Percentiles rank a stretch among this genome's conserved stretches.
These are phyloP conservation scores for Didymella exigua DNA, from an alignment of 2,329 filamentous ascomycete species.

Conservation along the genomic window DNA sequence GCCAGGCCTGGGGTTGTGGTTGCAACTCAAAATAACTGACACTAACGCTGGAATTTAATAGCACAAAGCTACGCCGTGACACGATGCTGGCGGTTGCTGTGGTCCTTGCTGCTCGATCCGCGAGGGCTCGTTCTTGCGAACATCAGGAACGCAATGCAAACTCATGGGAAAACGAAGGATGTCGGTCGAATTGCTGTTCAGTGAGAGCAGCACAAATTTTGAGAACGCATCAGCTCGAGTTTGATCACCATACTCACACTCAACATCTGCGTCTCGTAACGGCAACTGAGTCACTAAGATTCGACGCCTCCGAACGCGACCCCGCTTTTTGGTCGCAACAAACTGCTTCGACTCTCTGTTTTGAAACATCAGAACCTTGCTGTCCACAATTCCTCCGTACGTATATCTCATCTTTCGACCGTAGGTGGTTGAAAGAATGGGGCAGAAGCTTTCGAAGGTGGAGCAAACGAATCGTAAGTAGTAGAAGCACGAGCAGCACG, in stretches of 20 bases:
- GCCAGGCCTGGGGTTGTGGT: slow-evolving; percentile 6
- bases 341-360: neutral
- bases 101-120: neutral
- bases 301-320: neutral
- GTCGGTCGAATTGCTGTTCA: neutral
- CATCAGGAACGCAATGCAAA: neutral
- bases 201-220: neutral
- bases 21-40: slow-evolving; percentile 9
- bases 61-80: neutral
- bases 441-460: neutral
- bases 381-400: neutral
- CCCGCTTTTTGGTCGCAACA: neutral
- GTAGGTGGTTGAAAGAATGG: neutral
- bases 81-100: neutral
- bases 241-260: neutral
- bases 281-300: neutral
- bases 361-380: neutral
- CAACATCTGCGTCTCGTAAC: neutral
- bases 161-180: neutral
- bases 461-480: neutral
- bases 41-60: neutral
- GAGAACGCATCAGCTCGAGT: neutral
- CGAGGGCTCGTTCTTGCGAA: neutral
- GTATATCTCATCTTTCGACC: neutral
- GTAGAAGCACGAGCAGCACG: neutral